phyloP scores from a whole-genome alignment of 1,139 yeast genomes.

The Lodderomyces metapsilosis region DNA sequence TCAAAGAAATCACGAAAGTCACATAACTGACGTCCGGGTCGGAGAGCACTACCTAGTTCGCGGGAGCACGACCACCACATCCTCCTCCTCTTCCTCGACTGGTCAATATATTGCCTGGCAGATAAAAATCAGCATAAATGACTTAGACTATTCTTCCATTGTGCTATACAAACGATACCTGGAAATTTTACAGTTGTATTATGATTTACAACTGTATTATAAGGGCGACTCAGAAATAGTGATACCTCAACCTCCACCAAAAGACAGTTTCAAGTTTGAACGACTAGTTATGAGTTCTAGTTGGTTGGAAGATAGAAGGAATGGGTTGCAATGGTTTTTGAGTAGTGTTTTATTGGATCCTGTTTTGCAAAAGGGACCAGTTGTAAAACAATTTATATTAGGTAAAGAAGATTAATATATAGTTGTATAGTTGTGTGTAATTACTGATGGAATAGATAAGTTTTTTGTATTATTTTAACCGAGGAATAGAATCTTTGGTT shows the following conservation, averaged over 20 bases:
- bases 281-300: constrained; percentile 42
- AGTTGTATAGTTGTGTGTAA: background rate
- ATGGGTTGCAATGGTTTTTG: constrained; percentile 73
- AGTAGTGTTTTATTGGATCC: constrained; percentile 70
- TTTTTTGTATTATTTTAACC: too few species aligned
- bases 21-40: constrained; percentile 39
- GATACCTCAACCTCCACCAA: constrained; percentile 68
- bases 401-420: background rate
- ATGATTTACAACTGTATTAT: constrained; percentile 35
- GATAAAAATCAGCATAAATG: constrained; percentile 42
- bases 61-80: constrained; percentile 18
- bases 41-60: constrained; percentile 39
- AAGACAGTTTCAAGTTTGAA: constrained; percentile 46
- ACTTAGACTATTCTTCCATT: constrained; percentile 47
- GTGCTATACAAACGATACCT: constrained; percentile 59
- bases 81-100: too few species aligned
- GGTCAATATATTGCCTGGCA: constrained; percentile 49
- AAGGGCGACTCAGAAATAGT: constrained; percentile 20
- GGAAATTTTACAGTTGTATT: constrained; percentile 56
- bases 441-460: too few species aligned
- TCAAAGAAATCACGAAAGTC: constrained; percentile 17
- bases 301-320: constrained; percentile 62
- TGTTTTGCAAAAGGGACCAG: constrained; percentile 41
- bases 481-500: too few species aligned
- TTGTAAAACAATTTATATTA: constrained; percentile 52